Evolutionary conservation across 2,329 filamentous ascomycete genomes (phyloP).

Genomic region (Pezicula rhizophila): DNA sequence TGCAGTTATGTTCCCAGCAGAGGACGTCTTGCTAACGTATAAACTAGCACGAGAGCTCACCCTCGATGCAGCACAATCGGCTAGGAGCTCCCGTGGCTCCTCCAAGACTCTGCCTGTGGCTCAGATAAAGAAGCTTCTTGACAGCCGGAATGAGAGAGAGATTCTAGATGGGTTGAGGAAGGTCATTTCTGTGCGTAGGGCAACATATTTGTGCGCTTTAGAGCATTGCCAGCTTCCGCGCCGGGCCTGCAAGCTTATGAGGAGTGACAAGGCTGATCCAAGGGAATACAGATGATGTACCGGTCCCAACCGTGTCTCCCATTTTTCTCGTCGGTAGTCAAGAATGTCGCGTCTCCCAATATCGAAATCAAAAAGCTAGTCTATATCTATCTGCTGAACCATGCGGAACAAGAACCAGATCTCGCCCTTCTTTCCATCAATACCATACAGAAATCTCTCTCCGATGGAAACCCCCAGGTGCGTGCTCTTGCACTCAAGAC

Average conservation of each 20-base stretch:
- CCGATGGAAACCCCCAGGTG: constrained; percentile 84
- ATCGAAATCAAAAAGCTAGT: constrained; percentile 96
- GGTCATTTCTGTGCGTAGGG: constrained; percentile 68
- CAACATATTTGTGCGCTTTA: no score
- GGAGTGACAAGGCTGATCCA: not conserved
- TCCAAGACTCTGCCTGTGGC: constrained; percentile 64
- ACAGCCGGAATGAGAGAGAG: constrained; percentile 88
- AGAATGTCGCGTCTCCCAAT: constrained; percentile 92
- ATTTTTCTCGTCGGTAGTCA: constrained; percentile 97
- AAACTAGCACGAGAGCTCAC: constrained; percentile 84
- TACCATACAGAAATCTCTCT: constrained; percentile 95
- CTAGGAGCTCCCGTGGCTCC: constrained; percentile 58
- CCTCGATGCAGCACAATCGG: constrained; percentile 90
- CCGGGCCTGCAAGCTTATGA: no score
- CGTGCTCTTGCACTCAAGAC: constrained; percentile 88
- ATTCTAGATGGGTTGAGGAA: constrained; percentile 85
- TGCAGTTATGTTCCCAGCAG: not conserved
- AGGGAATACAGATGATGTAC: constrained; percentile 76
- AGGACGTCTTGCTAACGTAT: constrained; percentile 8
- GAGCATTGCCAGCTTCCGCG: no score
- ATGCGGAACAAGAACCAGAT: constrained; percentile 94
- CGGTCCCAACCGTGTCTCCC: constrained; percentile 78
- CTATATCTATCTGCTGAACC: constrained; percentile 95
- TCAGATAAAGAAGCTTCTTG: constrained; percentile 90
- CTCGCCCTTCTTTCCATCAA: constrained; percentile 95